These are phyloP conservation scores for Niebla homalea DNA, from an alignment of 495 filamentous ascomycete species.

Conservation along the genomic window DNA sequence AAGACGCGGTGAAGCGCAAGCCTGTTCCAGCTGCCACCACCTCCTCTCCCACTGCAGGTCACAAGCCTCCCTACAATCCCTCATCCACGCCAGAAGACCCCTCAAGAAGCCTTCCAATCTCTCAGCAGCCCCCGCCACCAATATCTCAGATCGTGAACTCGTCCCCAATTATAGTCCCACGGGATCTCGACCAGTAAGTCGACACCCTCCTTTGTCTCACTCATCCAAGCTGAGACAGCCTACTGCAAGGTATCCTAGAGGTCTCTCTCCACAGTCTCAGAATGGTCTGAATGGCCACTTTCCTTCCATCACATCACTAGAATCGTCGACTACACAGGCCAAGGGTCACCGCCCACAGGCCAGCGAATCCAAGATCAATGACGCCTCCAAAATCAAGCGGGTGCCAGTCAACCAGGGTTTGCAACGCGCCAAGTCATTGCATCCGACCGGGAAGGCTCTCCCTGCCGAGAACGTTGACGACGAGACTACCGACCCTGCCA, in stretches of 20 bases:
- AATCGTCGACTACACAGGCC: background rate
- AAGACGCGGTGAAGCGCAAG: conserved; percentile 24
- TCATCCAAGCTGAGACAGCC: conserved; percentile 4
- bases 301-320: conserved; percentile 6
- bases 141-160: conserved; percentile 6
- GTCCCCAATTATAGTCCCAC: conserved; percentile 12
- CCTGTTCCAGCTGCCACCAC: conserved; percentile 19
- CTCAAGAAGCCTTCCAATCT: conserved; percentile 1
- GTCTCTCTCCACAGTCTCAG: conserved; percentile 10
- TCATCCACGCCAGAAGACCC: conserved; percentile 15
- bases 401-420: conserved; percentile 10
- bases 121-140: conserved; percentile 4
- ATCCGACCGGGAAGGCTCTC: conserved; percentile 15
- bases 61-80: conserved; percentile 5
- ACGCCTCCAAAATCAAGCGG: conserved; percentile 5
- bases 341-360: conserved; percentile 12
- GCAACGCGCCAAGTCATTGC: conserved; percentile 22
- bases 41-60: conserved; percentile 5
- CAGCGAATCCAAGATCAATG: conserved; percentile 22
- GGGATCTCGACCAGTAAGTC: conserved; percentile 19
- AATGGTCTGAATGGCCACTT: conserved; percentile 6
- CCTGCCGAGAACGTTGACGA: conserved; percentile 20
- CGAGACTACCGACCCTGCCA: conserved; percentile 18
- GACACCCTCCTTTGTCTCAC: background rate
- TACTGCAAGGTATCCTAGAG: conserved; percentile 12